Percentiles rank a stretch among this genome's conserved stretches.
phyloP scores from a whole-genome alignment of 441 rosid species.

The Hura crepitans region DNA sequence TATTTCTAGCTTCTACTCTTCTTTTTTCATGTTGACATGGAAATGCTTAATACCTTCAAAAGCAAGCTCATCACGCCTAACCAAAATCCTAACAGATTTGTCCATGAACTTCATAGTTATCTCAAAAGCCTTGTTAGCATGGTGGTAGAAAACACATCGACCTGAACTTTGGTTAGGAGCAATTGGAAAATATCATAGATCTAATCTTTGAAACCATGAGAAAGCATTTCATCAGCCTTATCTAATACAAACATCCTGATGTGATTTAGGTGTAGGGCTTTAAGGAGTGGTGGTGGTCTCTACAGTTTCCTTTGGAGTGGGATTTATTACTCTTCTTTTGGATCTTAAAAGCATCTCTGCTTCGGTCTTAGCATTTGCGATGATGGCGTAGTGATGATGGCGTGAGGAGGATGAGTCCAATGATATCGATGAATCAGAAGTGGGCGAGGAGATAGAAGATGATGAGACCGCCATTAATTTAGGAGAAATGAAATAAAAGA shows the following conservation, averaged over 20 bases:
- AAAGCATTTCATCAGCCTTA: conserved; percentile 85
- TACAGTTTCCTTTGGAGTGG: conserved; percentile 51
- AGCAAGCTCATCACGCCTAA: conserved; percentile 75
- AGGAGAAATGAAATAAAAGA: not conserved
- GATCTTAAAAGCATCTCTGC: conserved; percentile 54
- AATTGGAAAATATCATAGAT: conserved; percentile 78
- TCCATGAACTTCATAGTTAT: conserved; percentile 84
- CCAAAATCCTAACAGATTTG: conserved; percentile 70
- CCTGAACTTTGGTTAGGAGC: conserved; percentile 60
- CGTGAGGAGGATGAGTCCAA: conserved; percentile 51
- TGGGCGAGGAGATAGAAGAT: conserved; percentile 41
- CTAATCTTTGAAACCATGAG: conserved; percentile 84
- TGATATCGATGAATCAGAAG: conserved; percentile 39
- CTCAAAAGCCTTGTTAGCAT: conserved; percentile 82
- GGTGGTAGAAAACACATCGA: conserved; percentile 75
- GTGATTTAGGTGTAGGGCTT: conserved; percentile 62
- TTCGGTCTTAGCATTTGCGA: conserved; percentile 40
- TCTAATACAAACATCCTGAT: conserved; percentile 79
- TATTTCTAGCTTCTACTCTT: conserved; percentile 85
- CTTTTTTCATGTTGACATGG: conserved; percentile 67
- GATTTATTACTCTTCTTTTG: conserved; percentile 57
- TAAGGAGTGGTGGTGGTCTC: conserved; percentile 38
- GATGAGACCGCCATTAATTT: conserved; percentile 61
- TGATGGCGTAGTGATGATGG: conserved; percentile 47
- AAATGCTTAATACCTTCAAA: conserved; percentile 80